These are phyloP conservation scores for Capsella rubella DNA, from an alignment of 441 rosid genomes.

Conservation along the genomic window DNA sequence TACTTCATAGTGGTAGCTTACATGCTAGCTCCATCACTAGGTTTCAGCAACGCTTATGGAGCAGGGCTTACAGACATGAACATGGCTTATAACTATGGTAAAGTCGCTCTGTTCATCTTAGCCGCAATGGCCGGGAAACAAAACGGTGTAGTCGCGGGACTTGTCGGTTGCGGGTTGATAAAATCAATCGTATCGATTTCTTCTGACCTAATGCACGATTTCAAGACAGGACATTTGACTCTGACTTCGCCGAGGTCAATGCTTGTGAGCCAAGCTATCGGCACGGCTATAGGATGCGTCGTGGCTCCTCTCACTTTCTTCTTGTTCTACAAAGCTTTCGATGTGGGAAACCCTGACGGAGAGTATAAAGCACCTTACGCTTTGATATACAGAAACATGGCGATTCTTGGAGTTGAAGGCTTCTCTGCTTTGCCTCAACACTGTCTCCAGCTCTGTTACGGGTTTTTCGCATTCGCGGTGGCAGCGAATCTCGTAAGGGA, in stretches of 20 bases:
- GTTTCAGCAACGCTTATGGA: slow-evolving; percentile 90
- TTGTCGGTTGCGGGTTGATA: slow-evolving; percentile 79
- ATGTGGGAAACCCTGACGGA: slow-evolving; percentile 76
- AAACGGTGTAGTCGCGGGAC: slow-evolving; percentile 77
- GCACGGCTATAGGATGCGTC: slow-evolving; percentile 77
- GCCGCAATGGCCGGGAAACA: slow-evolving; percentile 74
- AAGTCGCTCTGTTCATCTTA: slow-evolving; percentile 74
- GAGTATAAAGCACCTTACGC: slow-evolving; percentile 91
- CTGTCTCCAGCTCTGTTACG: slow-evolving; percentile 74
- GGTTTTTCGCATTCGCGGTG: slow-evolving; percentile 69
- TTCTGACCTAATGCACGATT: slow-evolving; percentile 88
- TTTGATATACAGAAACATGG: slow-evolving; percentile 80
- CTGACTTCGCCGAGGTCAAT: slow-evolving; percentile 79
- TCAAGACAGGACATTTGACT: slow-evolving; percentile 81
- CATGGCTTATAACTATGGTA: slow-evolving; percentile 91
- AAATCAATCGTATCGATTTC: slow-evolving; percentile 81
- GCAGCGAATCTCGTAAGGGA: slow-evolving; percentile 64
- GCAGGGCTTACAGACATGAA: slow-evolving; percentile 91
- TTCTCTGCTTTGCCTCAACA: slow-evolving; percentile 88
- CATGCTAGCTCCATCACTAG: slow-evolving; percentile 71
- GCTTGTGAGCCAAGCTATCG: slow-evolving; percentile 82
- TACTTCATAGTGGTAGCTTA: slow-evolving; percentile 76
- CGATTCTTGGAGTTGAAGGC: slow-evolving; percentile 84
- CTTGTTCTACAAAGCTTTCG: slow-evolving; percentile 77
- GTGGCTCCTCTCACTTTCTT: slow-evolving; percentile 78